These are phyloP conservation scores for Penicillium salamii DNA, from an alignment of 495 filamentous ascomycete genomes.

Conservation along the genomic window DNA sequence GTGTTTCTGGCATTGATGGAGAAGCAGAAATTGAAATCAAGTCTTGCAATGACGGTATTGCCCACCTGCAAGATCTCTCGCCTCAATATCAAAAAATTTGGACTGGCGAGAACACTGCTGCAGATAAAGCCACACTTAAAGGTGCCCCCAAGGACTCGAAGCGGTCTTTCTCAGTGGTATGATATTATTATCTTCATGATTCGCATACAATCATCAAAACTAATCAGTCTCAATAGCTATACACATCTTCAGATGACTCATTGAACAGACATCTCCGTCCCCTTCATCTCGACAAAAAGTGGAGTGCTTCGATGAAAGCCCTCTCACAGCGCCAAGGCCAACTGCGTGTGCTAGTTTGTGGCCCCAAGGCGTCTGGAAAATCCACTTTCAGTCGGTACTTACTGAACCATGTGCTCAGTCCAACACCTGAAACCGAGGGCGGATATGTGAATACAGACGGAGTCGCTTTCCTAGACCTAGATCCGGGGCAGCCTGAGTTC, in stretches of 20 bases:
- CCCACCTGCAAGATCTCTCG: slow-evolving; percentile 58
- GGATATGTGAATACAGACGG: slow-evolving; percentile 35
- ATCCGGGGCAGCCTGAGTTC: slow-evolving; percentile 83
- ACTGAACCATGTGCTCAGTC: slow-evolving; percentile 68
- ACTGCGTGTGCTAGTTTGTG: slow-evolving; percentile 60
- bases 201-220: not conserved
- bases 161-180: slow-evolving; percentile 45
- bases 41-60: slow-evolving; percentile 54
- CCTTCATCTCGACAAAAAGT: slow-evolving; percentile 62
- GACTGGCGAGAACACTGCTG: slow-evolving; percentile 51
- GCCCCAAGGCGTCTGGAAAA: slow-evolving; percentile 82
- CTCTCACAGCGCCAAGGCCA: slow-evolving; percentile 34
- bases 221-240: slow-evolving; percentile 31
- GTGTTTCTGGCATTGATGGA: slow-evolving; percentile 44
- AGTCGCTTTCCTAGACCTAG: slow-evolving; percentile 73
- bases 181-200: slow-evolving; percentile 8
- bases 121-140: slow-evolving; percentile 38
- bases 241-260: slow-evolving; percentile 46
- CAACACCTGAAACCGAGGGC: slow-evolving; percentile 32
- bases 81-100: slow-evolving; percentile 73
- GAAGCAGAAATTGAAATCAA: slow-evolving; percentile 49
- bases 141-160: slow-evolving; percentile 18
- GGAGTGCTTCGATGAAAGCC: slow-evolving; percentile 49
- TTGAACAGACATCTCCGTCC: slow-evolving; percentile 54
- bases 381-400: slow-evolving; percentile 81